Evolutionary conservation across 2,329 filamentous ascomycete species (phyloP).

Genomic region (Pseudocercospora crystallina): DNA sequence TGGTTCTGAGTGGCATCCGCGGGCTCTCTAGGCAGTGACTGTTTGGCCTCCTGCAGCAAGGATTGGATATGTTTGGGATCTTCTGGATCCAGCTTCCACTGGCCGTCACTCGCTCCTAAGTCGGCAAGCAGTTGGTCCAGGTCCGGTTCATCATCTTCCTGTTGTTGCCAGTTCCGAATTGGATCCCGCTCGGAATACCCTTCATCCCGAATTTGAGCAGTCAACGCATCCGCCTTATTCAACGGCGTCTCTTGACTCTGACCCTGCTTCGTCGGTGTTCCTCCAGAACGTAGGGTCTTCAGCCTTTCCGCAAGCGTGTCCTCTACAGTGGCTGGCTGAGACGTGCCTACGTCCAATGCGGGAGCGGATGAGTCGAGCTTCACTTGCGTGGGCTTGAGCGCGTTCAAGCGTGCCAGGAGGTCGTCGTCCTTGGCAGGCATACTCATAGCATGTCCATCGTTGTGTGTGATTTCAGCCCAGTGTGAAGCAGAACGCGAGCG

Average conservation of each 20-base stretch:
- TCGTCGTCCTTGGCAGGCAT: slow-evolving; percentile 39
- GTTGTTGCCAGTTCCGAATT: slow-evolving; percentile 32
- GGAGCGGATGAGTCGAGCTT: slow-evolving; percentile 29
- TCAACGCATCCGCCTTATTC: slow-evolving; percentile 5
- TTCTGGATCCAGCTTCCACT: slow-evolving; percentile 41
- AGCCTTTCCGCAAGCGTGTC: slow-evolving; percentile 36
- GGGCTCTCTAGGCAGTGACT: slow-evolving; percentile 38
- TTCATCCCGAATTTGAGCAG: slow-evolving; percentile 22
- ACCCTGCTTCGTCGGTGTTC: background rate
- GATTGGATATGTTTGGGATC: slow-evolving; percentile 44
- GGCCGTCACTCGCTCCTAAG: slow-evolving; percentile 36
- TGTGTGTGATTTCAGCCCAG: too few species aligned
- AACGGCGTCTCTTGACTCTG: background rate
- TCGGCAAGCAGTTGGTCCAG: slow-evolving; percentile 50
- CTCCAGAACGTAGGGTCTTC: slow-evolving; percentile 27
- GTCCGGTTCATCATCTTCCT: slow-evolving; percentile 46
- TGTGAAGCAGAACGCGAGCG: too few species aligned
- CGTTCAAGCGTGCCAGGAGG: slow-evolving; percentile 51
- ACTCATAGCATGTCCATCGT: background rate
- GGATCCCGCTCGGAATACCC: slow-evolving; percentile 22
- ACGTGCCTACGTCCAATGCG: slow-evolving; percentile 26
- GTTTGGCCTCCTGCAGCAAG: slow-evolving; percentile 43
- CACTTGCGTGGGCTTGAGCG: slow-evolving; percentile 46
- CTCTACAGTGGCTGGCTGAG: slow-evolving; percentile 25
- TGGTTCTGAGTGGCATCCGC: slow-evolving; percentile 17